Percentiles rank a stretch among this genome's conserved stretches.
These are phyloP conservation scores for Taiozyma sp. DNA, from an alignment of 1,139 yeast species.

Conservation along the genomic window DNA sequence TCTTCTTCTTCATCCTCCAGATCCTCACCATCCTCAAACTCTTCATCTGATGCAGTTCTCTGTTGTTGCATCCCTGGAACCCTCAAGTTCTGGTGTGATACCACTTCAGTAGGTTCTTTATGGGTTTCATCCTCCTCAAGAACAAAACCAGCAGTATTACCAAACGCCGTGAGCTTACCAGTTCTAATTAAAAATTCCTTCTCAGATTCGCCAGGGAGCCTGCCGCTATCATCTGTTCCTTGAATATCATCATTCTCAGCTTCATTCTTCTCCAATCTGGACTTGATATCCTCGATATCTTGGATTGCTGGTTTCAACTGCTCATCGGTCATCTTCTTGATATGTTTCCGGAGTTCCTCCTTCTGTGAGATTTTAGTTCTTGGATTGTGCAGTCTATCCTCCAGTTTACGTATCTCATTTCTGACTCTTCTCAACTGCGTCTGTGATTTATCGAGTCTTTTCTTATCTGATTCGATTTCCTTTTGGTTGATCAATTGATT, in stretches of 20 bases:
- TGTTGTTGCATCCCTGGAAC: constrained; percentile 35
- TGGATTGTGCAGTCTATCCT: constrained; percentile 46
- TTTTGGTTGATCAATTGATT: constrained; percentile 53
- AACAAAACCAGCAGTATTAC: constrained; percentile 56
- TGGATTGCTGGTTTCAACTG: constrained; percentile 49
- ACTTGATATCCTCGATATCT: constrained; percentile 66
- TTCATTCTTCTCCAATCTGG: constrained; percentile 39
- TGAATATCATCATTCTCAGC: constrained; percentile 20
- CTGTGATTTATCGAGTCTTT: constrained; percentile 63
- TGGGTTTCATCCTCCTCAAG: constrained; percentile 27
- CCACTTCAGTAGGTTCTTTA: constrained; percentile 11
- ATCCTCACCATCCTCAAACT: constrained; percentile 12
- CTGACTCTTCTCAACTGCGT: constrained; percentile 41
- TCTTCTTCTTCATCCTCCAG: constrained; percentile 12
- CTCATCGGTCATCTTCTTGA: constrained; percentile 43
- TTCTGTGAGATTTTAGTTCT: constrained; percentile 65
- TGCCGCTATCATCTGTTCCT: constrained; percentile 22
- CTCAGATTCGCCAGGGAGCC: constrained; percentile 66
- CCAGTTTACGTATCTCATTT: constrained; percentile 41
- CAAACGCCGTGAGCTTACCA: constrained; percentile 94
- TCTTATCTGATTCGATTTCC: constrained; percentile 70
- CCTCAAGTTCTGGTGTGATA: constrained; percentile 39
- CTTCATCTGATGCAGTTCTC: constrained; percentile 24
- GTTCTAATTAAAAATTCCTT: constrained; percentile 79
- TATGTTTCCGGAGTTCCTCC: constrained; percentile 49